These are phyloP conservation scores for Blastobotrys buckinghamii DNA, from an alignment of 1,139 yeast genomes.

Conservation along the genomic window DNA sequence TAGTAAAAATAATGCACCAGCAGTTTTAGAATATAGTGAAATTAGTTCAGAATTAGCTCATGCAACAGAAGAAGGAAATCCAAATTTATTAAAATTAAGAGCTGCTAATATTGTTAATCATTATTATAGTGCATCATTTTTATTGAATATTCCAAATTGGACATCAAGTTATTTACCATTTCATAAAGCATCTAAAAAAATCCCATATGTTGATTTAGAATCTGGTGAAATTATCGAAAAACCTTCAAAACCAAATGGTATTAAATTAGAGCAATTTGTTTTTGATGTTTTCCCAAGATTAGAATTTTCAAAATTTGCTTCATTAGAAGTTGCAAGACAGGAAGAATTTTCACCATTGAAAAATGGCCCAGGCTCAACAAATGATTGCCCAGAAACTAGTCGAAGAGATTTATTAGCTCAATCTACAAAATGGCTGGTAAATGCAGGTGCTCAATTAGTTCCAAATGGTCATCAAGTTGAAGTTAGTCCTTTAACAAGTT, in stretches of 20 bases:
- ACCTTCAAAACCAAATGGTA: slow-evolving; percentile 79
- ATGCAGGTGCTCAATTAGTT: slow-evolving; percentile 54
- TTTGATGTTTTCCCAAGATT: slow-evolving; percentile 92
- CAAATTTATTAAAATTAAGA: slow-evolving; percentile 57
- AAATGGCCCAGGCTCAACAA: slow-evolving; percentile 75
- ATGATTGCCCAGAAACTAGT: slow-evolving; percentile 84
- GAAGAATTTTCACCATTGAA: slow-evolving; percentile 93
- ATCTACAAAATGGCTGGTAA: slow-evolving; percentile 69
- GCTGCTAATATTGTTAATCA: slow-evolving; percentile 98
- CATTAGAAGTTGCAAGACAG: slow-evolving; percentile 80
- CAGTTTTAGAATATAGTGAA: slow-evolving; percentile 94
- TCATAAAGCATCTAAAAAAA: slow-evolving; percentile 91
- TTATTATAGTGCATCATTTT: slow-evolving; percentile 76
- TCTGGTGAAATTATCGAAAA: slow-evolving; percentile 43
- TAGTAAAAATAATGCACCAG: slow-evolving; percentile 55
- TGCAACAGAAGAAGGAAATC: slow-evolving; percentile 47
- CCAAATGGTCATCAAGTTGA: slow-evolving; percentile 55
- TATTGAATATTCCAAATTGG: slow-evolving; percentile 64
- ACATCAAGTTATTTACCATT: slow-evolving; percentile 66
- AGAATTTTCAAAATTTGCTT: slow-evolving; percentile 70
- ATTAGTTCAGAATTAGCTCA: slow-evolving; percentile 69
- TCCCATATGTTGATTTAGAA: slow-evolving; percentile 49
- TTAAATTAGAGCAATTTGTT: slow-evolving; percentile 93
- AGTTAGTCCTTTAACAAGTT: slow-evolving; percentile 67
- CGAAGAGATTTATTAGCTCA: slow-evolving; percentile 57